Evolutionary conservation across 441 rosid species (phyloP).

Genomic region (Brassica hybrid): DNA sequence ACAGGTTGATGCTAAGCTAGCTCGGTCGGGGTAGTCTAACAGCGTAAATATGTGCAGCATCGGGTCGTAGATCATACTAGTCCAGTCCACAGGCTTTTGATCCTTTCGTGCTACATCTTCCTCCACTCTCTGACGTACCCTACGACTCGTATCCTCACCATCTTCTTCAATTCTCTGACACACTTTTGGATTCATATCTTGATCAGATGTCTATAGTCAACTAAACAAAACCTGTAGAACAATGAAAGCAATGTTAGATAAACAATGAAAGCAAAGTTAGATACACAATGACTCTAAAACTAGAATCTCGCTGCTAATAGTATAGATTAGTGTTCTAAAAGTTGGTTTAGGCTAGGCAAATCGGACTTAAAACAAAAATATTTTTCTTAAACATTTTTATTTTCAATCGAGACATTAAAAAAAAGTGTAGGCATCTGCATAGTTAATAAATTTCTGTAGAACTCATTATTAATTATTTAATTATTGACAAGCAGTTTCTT

Average conservation of each 20-base stretch:
- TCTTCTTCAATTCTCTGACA: constrained; percentile 57
- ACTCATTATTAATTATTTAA: no score
- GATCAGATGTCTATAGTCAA: neutral
- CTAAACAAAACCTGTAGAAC: constrained; percentile 6
- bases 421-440: no score
- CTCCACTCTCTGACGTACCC: no score
- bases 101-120: constrained; percentile 48
- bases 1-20: constrained; percentile 81
- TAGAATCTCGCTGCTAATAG: neutral
- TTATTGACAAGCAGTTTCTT: no score
- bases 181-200: constrained; percentile 79
- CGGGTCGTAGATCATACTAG: constrained; percentile 75
- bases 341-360: no score
- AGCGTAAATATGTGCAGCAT: constrained; percentile 76
- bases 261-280: constrained; percentile 12
- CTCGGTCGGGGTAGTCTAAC: constrained; percentile 81
- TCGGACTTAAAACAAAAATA: no score
- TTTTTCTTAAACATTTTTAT: no score
- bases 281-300: constrained; percentile 7
- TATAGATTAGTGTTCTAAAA: neutral
- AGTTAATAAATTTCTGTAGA: no score
- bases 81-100: constrained; percentile 69
- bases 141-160: no score
- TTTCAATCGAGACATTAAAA: no score
- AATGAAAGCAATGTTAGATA: constrained; percentile 9